These are phyloP conservation scores for Intubia oerlemansii DNA, from an alignment of 2,329 filamentous ascomycete genomes.

Conservation along the genomic window DNA sequence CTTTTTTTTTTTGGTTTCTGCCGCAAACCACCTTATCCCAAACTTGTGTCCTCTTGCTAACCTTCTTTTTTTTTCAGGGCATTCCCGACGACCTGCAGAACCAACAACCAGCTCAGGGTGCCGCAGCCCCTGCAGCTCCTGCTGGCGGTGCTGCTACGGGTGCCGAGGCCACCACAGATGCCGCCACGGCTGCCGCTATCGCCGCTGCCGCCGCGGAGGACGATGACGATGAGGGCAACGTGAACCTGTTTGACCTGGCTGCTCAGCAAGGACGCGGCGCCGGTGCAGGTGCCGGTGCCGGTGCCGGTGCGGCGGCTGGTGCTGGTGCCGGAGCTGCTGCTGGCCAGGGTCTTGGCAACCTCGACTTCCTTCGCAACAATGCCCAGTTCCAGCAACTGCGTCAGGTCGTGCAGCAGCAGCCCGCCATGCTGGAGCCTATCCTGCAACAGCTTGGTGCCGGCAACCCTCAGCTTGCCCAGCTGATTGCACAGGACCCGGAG, in stretches of 20 bases:
- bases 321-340: slow-evolving; percentile 25
- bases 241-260: slow-evolving; percentile 87
- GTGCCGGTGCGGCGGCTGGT: slow-evolving; percentile 20
- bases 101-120: too few relatives aligned
- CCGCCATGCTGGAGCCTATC: slow-evolving; percentile 96
- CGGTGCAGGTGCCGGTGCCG: slow-evolving; percentile 18
- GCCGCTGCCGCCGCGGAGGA: slow-evolving; percentile 19
- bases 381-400: slow-evolving; percentile 95
- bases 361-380: slow-evolving; percentile 89
- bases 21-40: not conserved
- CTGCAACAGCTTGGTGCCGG: slow-evolving; percentile 87
- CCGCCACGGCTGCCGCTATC: slow-evolving; percentile 18
- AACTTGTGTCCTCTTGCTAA: not conserved
- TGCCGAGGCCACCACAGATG: slow-evolving; percentile 17
- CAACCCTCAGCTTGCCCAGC: slow-evolving; percentile 80
- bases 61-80: slow-evolving; percentile 35
- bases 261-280: slow-evolving; percentile 44
- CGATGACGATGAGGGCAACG: slow-evolving; percentile 33
- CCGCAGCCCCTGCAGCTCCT: slow-evolving; percentile 10
- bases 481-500: slow-evolving; percentile 81
- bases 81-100: slow-evolving; percentile 73
- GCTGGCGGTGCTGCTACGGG: slow-evolving; percentile 22
- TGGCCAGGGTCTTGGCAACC: slow-evolving; percentile 41
- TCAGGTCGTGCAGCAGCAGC: slow-evolving; percentile 92
- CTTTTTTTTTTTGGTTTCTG: too few relatives aligned